Percentiles rank a stretch among this genome's conserved stretches.
These are phyloP conservation scores for Xerocomus brunneocitrinus DNA, from an alignment of 768 basidiomycete genomes.

Conservation along the genomic window DNA sequence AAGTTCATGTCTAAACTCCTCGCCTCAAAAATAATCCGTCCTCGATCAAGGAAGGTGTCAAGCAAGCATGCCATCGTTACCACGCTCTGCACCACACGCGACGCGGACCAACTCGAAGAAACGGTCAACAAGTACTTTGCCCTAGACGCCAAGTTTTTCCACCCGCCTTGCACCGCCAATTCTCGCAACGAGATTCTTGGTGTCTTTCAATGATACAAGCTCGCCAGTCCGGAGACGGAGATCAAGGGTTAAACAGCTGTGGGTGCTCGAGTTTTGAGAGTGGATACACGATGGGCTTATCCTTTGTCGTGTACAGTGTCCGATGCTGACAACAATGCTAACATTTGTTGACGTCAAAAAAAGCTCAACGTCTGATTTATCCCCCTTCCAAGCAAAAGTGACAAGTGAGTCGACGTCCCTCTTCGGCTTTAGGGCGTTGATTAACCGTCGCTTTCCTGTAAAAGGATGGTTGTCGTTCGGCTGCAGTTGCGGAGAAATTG, in stretches of 20 bases:
- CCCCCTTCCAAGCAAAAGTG: constrained; percentile 43
- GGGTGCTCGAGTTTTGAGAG: constrained; percentile 17
- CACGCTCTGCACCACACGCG: constrained; percentile 34
- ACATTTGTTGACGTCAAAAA: constrained; percentile 40
- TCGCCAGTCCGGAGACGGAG: constrained; percentile 47
- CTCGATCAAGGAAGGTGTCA: no score
- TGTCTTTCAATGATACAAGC: no score
- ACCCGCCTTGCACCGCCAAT: no score
- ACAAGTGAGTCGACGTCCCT: constrained; percentile 36
- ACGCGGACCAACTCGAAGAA: no score
- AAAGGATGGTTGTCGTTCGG: constrained; percentile 24
- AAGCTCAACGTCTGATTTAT: constrained; percentile 37
- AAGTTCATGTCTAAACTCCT: no score
- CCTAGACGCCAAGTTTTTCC: constrained; percentile 51
- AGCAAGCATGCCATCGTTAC: no score
- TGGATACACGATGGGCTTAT: background rate
- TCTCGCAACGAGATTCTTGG: no score
- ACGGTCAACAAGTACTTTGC: constrained; percentile 46
- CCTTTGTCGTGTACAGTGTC: background rate
- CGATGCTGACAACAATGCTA: constrained; percentile 15
- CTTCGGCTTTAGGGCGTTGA: background rate
- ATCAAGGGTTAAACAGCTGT: constrained; percentile 40
- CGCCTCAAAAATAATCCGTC: no score
- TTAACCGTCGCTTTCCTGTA: background rate
- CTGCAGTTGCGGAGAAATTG: no score